A percentile compares a stretch with the other conserved stretches of the same genome.
Conservation (phyloP, 345 rosid species). For the Trapa incisa region DNA sequence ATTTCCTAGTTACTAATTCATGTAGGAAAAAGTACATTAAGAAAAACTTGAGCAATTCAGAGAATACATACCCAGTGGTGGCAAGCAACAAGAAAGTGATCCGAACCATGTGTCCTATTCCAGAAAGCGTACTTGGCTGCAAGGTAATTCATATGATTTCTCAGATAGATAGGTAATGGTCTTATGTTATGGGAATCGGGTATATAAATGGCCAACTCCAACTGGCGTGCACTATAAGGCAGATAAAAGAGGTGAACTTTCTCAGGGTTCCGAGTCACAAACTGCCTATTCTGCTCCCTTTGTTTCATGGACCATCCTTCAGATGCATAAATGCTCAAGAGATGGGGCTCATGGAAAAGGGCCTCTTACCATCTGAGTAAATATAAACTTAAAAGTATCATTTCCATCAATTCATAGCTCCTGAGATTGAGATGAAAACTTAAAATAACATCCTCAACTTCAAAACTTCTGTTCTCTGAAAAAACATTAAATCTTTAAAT, state of each 20-base stretch:
- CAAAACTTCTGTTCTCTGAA: background rate
- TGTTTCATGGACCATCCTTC: constrained; percentile 97
- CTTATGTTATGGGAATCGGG: constrained; percentile 57
- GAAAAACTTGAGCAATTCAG: no score
- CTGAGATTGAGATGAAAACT: constrained; percentile 22
- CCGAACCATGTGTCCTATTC: constrained; percentile 82
- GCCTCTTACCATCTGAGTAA: constrained; percentile 63
- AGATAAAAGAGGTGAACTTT: constrained; percentile 83
- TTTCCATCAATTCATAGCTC: constrained; percentile 89
- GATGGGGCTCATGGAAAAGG: constrained; percentile 67
- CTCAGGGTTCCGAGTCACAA: constrained; percentile 61
- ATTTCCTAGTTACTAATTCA: no score
- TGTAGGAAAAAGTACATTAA: no score
- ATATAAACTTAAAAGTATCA: constrained; percentile 59
- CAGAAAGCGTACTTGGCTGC: constrained; percentile 74
- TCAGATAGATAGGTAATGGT: constrained; percentile 45
- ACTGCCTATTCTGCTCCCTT: constrained; percentile 57
- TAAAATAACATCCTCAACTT: background rate
- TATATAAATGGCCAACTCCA: constrained; percentile 40
- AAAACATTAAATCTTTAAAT: background rate
- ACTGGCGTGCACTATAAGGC: constrained; percentile 76
- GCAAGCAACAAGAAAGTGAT: constrained; percentile 93
- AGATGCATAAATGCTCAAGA: constrained; percentile 75
- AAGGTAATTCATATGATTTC: constrained; percentile 52
- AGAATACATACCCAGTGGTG: constrained; percentile 72